Evolutionary conservation across 1,284 basidiomycete species (phyloP).

Genomic region (Leccinum pachyderme): DNA sequence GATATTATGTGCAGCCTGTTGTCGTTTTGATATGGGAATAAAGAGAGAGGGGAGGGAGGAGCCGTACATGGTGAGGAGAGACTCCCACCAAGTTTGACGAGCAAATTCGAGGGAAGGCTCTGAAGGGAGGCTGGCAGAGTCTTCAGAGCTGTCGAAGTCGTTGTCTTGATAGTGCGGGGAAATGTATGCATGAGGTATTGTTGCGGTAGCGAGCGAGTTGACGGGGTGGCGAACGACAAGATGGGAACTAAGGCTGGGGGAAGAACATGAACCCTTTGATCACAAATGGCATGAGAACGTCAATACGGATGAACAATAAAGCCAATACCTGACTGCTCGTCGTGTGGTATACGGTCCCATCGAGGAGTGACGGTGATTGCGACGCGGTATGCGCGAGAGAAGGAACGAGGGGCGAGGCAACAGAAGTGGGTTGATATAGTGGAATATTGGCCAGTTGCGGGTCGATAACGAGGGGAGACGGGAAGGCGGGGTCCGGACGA

Average conservation of each 20-base stretch:
- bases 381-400: conserved; percentile 4
- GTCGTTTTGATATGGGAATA: conserved; percentile 44
- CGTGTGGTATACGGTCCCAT: conserved; percentile 10
- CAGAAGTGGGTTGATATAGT: conserved; percentile 5
- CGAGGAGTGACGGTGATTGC: conserved; percentile 3
- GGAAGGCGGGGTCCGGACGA: background rate
- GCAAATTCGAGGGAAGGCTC: conserved; percentile 64
- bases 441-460: conserved; percentile 23
- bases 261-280: conserved; percentile 22
- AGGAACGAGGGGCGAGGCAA: background rate
- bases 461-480: conserved; percentile 21
- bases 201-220: background rate
- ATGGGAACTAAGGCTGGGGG: conserved; percentile 3
- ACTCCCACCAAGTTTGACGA: conserved; percentile 78
- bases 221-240: conserved; percentile 3
- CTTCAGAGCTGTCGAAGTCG: conserved; percentile 31
- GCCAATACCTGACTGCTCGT: conserved; percentile 32
- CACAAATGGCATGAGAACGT: conserved; percentile 27
- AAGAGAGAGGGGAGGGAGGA: conserved; percentile 34
- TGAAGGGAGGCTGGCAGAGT: conserved; percentile 33
- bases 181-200: conserved; percentile 6
- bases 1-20: conserved; percentile 44
- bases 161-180: conserved; percentile 26
- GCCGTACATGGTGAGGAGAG: conserved; percentile 55
- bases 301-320: conserved; percentile 19